Evolutionary conservation across 2,329 filamentous ascomycete genomes (phyloP).

Genomic region (Fusarium beomiforme): DNA sequence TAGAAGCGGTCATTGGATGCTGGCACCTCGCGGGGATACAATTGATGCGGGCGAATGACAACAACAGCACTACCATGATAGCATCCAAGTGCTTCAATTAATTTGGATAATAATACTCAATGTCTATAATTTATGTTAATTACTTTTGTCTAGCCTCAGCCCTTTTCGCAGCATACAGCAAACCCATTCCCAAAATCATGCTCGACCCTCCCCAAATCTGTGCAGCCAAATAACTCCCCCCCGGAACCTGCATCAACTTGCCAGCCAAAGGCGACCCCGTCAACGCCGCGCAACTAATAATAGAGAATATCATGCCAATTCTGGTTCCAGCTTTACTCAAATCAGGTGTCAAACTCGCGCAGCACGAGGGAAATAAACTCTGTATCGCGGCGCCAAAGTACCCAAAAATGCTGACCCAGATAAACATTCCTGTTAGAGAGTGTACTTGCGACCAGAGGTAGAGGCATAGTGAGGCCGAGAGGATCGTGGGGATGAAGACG

Average conservation of each 20-base stretch:
- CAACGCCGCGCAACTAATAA: slow-evolving; percentile 63
- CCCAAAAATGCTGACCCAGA: slow-evolving; percentile 72
- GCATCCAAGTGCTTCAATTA: not conserved
- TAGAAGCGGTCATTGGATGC: slow-evolving; percentile 23
- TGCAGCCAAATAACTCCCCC: slow-evolving; percentile 59
- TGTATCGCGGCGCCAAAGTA: slow-evolving; percentile 72
- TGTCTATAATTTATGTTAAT: not conserved
- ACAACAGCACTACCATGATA: not conserved
- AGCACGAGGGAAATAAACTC: slow-evolving; percentile 69
- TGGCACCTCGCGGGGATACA: slow-evolving; percentile 11
- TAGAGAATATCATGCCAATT: slow-evolving; percentile 69
- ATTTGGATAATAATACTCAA: not conserved
- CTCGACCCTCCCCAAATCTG: slow-evolving; percentile 61
- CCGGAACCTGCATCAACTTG: slow-evolving; percentile 56
- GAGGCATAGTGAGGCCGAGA: slow-evolving; percentile 57
- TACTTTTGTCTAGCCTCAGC: slow-evolving; percentile 42
- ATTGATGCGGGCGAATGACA: slow-evolving; percentile 7
- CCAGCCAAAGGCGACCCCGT: slow-evolving; percentile 66
- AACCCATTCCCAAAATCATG: slow-evolving; percentile 54
- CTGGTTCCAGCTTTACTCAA: slow-evolving; percentile 63
- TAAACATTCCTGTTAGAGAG: slow-evolving; percentile 54
- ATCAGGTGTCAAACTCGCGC: slow-evolving; percentile 60
- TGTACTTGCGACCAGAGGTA: slow-evolving; percentile 64
- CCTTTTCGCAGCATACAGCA: slow-evolving; percentile 54
- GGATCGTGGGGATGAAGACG: slow-evolving; percentile 60